Evolutionary conservation across 1,284 basidiomycete genomes (phyloP), one percentile per base, ranked within the genome.

Genomic region (Marasmius tenuissimus): DNA sequence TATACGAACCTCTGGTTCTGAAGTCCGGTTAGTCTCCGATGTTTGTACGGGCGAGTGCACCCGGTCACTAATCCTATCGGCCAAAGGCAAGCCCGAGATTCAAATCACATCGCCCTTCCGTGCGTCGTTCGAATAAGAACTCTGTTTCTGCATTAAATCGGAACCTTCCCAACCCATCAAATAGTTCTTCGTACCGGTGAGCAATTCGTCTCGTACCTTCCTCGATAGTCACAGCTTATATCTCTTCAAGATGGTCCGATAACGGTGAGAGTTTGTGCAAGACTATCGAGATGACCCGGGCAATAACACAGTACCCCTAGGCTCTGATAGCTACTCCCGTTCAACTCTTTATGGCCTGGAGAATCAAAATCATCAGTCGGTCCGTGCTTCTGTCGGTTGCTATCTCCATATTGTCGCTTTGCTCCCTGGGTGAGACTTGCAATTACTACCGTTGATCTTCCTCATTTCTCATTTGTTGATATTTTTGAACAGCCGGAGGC

Each of bases 1-100:
- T 76, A 50, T 76, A 75, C 57, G 69, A 75, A 61, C 74, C 75
- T 5, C 63, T 76, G 1, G 68, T 76, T 38, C 39, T 71, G 12
- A 65, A 69, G 8, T 76, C 71, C 56, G 75, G 75, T 75, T 33
- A 4, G 69, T 64, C 38, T n/a, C 10, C 52, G 16, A 6, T 38
- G 14, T 37, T 33, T 18, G 18, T 18, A 12, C 39, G 42, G 58
- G 33, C 33, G 16, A 12, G 10, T 37, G 22, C 33, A 34, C 27
- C 12, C 35, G 20, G 10, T 4, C 42, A 10, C 9, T 22, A 39
- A 33, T 40, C 18, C 38, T 39, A 45, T 45, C 20, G 16, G 35
- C 54, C 14, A 4, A 47, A 39, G n/a, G 39, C 14, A 37, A 47
- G 14, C 50, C n/a, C 37, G 66, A 64, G 59, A 14, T 38, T 45